Evolutionary conservation across 2,329 filamentous ascomycete genomes (phyloP).

Genomic region (Trichoderma brevicompactum): DNA sequence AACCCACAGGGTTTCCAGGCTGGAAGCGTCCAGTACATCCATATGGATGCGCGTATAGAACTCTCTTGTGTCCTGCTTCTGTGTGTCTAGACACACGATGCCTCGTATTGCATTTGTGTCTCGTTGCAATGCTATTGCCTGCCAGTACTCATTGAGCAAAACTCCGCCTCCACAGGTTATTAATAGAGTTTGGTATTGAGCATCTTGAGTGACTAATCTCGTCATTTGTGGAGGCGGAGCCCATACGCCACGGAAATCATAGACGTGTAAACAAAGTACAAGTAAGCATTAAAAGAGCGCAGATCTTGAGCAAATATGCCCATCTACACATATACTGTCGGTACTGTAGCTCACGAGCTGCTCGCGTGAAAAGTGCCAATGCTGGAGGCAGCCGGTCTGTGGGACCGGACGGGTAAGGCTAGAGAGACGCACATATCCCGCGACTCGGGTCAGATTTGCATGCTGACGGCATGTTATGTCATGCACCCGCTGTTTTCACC

Average conservation of each 20-base stretch:
- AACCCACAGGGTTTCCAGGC: neutral
- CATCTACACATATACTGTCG: too few relatives aligned
- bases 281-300: neutral
- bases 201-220: neutral
- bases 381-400: slow-evolving; percentile 10
- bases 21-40: neutral
- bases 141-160: neutral
- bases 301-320: too few relatives aligned
- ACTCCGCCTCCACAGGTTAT: slow-evolving; percentile 1
- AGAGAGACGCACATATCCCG: slow-evolving; percentile 7
- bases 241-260: neutral
- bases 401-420: slow-evolving; percentile 24
- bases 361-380: neutral
- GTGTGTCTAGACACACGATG: neutral
- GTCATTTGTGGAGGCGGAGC: slow-evolving; percentile 11
- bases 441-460: slow-evolving; percentile 15
- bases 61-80: too few relatives aligned
- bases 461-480: slow-evolving; percentile 7
- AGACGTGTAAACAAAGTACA: neutral
- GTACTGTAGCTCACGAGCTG: neutral
- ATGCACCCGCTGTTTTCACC: too few relatives aligned
- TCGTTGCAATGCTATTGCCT: neutral
- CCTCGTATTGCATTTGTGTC: neutral
- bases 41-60: too few relatives aligned
- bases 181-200: neutral